Conservation (phyloP, 1,284 basidiomycete genomes). For the Trametes hirsuta region DNA sequence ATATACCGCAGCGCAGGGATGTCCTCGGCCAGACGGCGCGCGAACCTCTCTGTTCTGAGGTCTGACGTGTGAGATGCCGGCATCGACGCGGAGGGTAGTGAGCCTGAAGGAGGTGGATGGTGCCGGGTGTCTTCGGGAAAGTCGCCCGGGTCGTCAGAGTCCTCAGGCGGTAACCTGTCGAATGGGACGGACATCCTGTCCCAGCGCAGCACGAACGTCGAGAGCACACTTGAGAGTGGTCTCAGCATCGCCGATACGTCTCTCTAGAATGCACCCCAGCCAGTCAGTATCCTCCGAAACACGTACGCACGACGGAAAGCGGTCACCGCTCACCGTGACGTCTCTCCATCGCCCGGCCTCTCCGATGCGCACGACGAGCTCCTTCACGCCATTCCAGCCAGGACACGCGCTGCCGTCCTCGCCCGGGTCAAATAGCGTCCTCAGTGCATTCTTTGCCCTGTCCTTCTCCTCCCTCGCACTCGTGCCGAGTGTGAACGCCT, state of each 20-base stretch:
- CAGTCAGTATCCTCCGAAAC: neutral
- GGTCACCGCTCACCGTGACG: constrained; percentile 13
- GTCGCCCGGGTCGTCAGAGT: neutral
- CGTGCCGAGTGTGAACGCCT: neutral
- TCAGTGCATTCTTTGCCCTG: neutral
- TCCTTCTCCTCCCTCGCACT: neutral
- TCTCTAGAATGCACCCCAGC: neutral
- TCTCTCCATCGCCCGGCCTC: constrained; percentile 19
- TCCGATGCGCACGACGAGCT: constrained; percentile 17
- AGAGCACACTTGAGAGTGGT: constrained; percentile 13
- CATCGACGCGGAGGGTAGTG: neutral
- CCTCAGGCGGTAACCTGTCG: constrained; percentile 11
- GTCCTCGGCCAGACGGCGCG: constrained; percentile 5
- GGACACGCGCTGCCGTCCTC: neutral
- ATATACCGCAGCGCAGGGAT: constrained; percentile 14
- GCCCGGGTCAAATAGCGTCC: constrained; percentile 10
- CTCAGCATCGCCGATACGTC: constrained; percentile 16
- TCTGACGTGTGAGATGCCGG: neutral
- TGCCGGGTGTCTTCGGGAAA: neutral
- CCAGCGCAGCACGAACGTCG: constrained; percentile 17
- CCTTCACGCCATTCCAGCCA: constrained; percentile 14
- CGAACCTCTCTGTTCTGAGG: constrained; percentile 3
- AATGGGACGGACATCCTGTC: constrained; percentile 22
- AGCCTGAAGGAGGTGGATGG: neutral
- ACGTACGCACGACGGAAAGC: neutral